Base-by-base conservation (phyloP, 768 basidiomycete species). In the Rhodotorula taiwanensis region DNA sequence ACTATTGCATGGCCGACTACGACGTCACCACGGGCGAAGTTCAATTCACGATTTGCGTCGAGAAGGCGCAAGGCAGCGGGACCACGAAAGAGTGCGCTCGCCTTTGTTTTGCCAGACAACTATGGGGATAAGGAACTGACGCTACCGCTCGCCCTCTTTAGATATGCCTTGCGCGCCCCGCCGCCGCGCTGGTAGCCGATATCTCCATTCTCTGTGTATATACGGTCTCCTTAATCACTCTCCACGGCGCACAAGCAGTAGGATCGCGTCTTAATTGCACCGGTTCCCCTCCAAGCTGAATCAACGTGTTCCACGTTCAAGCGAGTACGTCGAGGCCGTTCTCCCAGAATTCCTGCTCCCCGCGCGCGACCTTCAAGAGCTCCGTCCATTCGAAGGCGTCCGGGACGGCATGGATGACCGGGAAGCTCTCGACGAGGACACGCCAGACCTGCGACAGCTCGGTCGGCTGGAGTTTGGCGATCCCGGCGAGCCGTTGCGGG, bases 21-120 rank as follows among this genome's bases (percentile, higher is more conserved):
- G 82, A 87, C 48, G 71, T 74, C 20, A 55, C 71, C 4, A 80
- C 81, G 9, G 85, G 85, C 0, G 85, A 87, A 9, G 71, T 97
- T 69, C 76, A 82, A 13, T 97, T 88, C 66, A 87, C 90, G 69
- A 83, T 97, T 71, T 83, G 87, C 2, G 84, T 97, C 15, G 94
- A 99, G 76, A 87, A 82, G 69, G 79, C 80, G 67, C 92, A 89
- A 72, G 94, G 94, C 0, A 59, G 78, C 39, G 94, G 94, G 11
- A 81, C 83, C 62, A 97, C 90, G 28, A 81, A 84, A 66, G 58
- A 58, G 58, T 58, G 33, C 58, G 57, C 42, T 39, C 6, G 10
- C 5, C 21, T 42, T 23, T 14, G 31, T 50, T 31, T 5, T n/a
- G n/a, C n/a, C n/a, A n/a, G n/a, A n/a, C n/a, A n/a, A n/a, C n/a